Evolutionary conservation across 2,329 filamentous ascomycete genomes (phyloP).

Genomic region (Metarhizium brunneum): DNA sequence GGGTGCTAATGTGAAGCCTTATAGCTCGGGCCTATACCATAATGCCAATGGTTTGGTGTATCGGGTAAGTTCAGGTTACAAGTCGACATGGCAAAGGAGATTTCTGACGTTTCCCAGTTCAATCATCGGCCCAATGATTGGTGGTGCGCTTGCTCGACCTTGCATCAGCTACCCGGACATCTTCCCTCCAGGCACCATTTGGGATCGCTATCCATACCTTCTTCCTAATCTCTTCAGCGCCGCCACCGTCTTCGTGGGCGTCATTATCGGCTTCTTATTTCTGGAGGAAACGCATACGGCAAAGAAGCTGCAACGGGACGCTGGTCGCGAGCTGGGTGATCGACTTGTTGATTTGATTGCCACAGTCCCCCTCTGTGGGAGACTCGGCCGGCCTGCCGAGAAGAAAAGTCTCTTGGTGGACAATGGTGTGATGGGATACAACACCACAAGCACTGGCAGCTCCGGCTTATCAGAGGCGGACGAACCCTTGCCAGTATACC

Average conservation of each 20-base stretch:
- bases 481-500: slow-evolving; percentile 61
- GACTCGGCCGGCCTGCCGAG: slow-evolving; percentile 35
- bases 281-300: slow-evolving; percentile 88
- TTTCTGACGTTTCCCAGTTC: slow-evolving; percentile 43
- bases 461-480: slow-evolving; percentile 23
- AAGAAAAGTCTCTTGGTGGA: slow-evolving; percentile 55
- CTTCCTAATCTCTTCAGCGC: slow-evolving; percentile 89
- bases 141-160: slow-evolving; percentile 80
- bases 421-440: slow-evolving; percentile 56
- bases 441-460: slow-evolving; percentile 25
- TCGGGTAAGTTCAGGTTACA: slow-evolving; percentile 52
- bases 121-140: slow-evolving; percentile 85
- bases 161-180: slow-evolving; percentile 70
- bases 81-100: background rate
- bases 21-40: slow-evolving; percentile 86
- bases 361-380: slow-evolving; percentile 20
- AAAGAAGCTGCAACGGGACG: slow-evolving; percentile 67
- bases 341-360: slow-evolving; percentile 48
- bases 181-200: slow-evolving; percentile 66
- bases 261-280: slow-evolving; percentile 73
- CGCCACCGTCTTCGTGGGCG: slow-evolving; percentile 63
- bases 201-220: slow-evolving; percentile 81
- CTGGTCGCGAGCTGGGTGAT: slow-evolving; percentile 66
- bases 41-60: slow-evolving; percentile 97
- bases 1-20: background rate